Percentiles rank a stretch among this genome's conserved stretches.
phyloP scores from a whole-genome alignment of 108 stramenopile species.

The Stephanodiscus triporus region DNA sequence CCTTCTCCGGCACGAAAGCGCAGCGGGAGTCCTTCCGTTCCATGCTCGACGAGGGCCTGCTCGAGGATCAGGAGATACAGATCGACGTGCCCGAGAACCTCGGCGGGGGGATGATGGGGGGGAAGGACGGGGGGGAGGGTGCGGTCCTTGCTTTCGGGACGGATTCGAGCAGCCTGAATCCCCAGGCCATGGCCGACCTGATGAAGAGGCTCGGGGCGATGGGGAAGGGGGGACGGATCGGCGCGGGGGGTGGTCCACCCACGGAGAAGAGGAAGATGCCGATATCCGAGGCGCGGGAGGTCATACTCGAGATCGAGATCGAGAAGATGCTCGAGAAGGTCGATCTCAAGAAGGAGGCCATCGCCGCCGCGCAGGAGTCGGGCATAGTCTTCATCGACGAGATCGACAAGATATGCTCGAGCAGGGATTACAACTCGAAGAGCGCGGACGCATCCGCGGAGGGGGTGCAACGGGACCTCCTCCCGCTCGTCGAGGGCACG shows the following conservation, averaged over 20 bases:
- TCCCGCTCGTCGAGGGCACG: conserved; percentile 98
- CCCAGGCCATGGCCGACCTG: conserved; percentile 74
- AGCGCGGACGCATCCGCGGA: conserved; percentile 97
- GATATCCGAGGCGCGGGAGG: conserved; percentile 85
- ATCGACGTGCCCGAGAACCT: conserved; percentile 81
- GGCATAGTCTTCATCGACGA: conserved; percentile 99
- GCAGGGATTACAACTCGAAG: conserved; percentile 78
- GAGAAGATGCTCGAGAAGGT: conserved; percentile 91
- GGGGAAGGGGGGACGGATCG: conserved; percentile 34
- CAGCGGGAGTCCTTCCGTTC: conserved; percentile 79
- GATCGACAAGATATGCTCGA: conserved; percentile 97
- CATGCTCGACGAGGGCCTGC: conserved; percentile 87
- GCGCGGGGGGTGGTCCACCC: conserved; percentile 49
- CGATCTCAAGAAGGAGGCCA: conserved; percentile 93
- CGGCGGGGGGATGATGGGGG: conserved; percentile 30
- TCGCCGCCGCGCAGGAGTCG: conserved; percentile 93
- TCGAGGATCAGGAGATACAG: conserved; percentile 92
- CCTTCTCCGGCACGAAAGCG: conserved; percentile 40
- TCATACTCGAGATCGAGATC: conserved; percentile 94
- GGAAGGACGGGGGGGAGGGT: conserved; percentile 43
- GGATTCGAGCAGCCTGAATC: conserved; percentile 59
- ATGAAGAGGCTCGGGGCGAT: conserved; percentile 59
- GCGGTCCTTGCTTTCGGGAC: conserved; percentile 47
- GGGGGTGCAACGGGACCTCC: conserved; percentile 97
- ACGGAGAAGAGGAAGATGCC: conserved; percentile 88